Percentiles rank a stretch among this genome's conserved stretches.
phyloP scores from a whole-genome alignment of 2,329 filamentous ascomycete species.

The Aureobasidium sp. region DNA sequence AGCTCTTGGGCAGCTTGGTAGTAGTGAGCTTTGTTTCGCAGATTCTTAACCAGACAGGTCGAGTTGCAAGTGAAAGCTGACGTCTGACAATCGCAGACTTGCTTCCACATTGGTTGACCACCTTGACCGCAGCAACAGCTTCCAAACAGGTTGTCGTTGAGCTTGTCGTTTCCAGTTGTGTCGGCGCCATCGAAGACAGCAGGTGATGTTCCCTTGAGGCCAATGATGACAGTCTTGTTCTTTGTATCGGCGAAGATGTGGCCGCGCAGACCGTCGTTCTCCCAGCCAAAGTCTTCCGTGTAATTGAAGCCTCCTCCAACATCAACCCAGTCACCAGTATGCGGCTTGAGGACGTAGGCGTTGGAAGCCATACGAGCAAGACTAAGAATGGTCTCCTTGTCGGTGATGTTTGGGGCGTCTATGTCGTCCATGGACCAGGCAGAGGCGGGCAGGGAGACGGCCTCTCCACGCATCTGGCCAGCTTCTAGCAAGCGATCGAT shows the following conservation, averaged over 20 bases:
- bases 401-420: conserved; percentile 69
- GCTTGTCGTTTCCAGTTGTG: conserved; percentile 93
- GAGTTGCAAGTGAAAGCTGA: conserved; percentile 85
- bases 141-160: conserved; percentile 97
- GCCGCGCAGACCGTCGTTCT: conserved; percentile 76
- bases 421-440: conserved; percentile 81
- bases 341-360: conserved; percentile 71
- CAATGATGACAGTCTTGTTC: conserved; percentile 84
- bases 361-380: conserved; percentile 84
- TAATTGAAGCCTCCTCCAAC: conserved; percentile 74
- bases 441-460: conserved; percentile 58
- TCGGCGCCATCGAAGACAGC: conserved; percentile 93
- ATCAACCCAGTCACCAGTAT: conserved; percentile 72
- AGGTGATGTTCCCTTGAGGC: conserved; percentile 75
- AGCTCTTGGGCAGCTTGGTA: conserved; percentile 83
- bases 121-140: conserved; percentile 96
- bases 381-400: conserved; percentile 74
- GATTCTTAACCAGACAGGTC: conserved; percentile 70
- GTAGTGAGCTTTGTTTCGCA: conserved; percentile 79
- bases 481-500: conserved; percentile 72
- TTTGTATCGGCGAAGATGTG: conserved; percentile 84
- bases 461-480: conserved; percentile 59
- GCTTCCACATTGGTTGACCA: conserved; percentile 79
- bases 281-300: conserved; percentile 87
- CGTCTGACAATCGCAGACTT: conserved; percentile 88